phyloP scores from a whole-genome alignment of 2,329 filamentous ascomycete species.

The Diaporthe sp. region DNA sequence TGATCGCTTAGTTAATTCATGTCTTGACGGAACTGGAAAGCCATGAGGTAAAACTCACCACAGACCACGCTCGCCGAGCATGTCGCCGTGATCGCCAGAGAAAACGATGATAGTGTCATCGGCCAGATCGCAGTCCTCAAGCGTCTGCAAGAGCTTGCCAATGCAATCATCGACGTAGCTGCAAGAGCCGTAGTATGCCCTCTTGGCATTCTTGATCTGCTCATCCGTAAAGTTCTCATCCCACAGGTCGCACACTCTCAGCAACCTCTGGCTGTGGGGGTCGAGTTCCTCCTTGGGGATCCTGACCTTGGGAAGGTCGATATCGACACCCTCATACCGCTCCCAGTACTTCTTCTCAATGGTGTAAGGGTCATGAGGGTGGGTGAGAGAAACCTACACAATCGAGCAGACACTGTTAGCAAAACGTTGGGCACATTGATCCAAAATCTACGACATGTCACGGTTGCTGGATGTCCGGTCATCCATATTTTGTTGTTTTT shows the following conservation, averaged over 20 bases:
- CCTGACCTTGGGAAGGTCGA: constrained; percentile 82
- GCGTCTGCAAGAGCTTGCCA: constrained; percentile 81
- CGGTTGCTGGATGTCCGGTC: not conserved
- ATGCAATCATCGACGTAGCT: constrained; percentile 96
- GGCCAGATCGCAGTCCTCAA: constrained; percentile 83
- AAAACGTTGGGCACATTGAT: constrained; percentile 36
- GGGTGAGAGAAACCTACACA: constrained; percentile 82
- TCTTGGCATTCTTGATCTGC: constrained; percentile 85
- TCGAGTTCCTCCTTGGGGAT: constrained; percentile 88
- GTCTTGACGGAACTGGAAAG: too few species aligned
- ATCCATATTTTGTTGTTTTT: not conserved
- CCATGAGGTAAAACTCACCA: constrained; percentile 65
- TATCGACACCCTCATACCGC: constrained; percentile 88
- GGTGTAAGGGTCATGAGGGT: constrained; percentile 95
- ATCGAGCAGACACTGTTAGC: not conserved
- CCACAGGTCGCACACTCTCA: constrained; percentile 90
- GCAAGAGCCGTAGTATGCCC: constrained; percentile 93
- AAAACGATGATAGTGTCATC: constrained; percentile 94
- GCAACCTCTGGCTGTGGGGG: constrained; percentile 85
- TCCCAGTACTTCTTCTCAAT: constrained; percentile 97
- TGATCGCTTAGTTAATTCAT: not conserved
- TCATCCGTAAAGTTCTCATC: constrained; percentile 86
- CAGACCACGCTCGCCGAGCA: constrained; percentile 91
- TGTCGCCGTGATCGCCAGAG: constrained; percentile 94
- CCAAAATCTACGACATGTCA: constrained; percentile 2